phyloP scores from a whole-genome alignment of 441 rosid species.

The Eruca vesicaria region DNA sequence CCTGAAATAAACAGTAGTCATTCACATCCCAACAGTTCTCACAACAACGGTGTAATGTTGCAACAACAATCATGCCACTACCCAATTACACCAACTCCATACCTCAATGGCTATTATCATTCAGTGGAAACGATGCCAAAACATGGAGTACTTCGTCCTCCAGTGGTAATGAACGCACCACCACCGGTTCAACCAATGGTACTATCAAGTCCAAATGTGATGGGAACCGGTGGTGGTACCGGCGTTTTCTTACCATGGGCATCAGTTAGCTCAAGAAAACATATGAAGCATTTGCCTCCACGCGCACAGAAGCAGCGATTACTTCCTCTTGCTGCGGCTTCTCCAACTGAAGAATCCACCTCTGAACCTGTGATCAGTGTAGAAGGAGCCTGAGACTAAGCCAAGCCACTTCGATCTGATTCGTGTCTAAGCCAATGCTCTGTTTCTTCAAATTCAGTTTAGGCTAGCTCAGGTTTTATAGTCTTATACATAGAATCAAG shows the following conservation, averaged over 20 bases:
- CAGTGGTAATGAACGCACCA: conserved; percentile 77
- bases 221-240: conserved; percentile 72
- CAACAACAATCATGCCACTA: conserved; percentile 62
- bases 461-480: conserved; percentile 35
- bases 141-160: conserved; percentile 63
- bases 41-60: conserved; percentile 63
- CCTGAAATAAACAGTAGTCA: conserved; percentile 44
- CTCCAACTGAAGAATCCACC: conserved; percentile 26
- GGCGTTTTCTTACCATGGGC: conserved; percentile 95
- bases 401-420: conserved; percentile 21
- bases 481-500: neutral
- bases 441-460: conserved; percentile 18
- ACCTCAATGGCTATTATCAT: conserved; percentile 18
- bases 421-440: neutral
- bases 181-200: conserved; percentile 67
- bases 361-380: conserved; percentile 30
- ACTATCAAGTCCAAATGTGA: conserved; percentile 45
- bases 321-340: conserved; percentile 36
- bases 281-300: conserved; percentile 83
- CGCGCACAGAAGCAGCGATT: conserved; percentile 71
- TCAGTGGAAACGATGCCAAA: conserved; percentile 47
- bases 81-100: conserved; percentile 47
- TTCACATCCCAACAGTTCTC: conserved; percentile 37
- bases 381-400: conserved; percentile 34
- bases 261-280: conserved; percentile 61